phyloP scores from a whole-genome alignment of 2,329 filamentous ascomycete genomes.

The Penicillium sumatraense region DNA sequence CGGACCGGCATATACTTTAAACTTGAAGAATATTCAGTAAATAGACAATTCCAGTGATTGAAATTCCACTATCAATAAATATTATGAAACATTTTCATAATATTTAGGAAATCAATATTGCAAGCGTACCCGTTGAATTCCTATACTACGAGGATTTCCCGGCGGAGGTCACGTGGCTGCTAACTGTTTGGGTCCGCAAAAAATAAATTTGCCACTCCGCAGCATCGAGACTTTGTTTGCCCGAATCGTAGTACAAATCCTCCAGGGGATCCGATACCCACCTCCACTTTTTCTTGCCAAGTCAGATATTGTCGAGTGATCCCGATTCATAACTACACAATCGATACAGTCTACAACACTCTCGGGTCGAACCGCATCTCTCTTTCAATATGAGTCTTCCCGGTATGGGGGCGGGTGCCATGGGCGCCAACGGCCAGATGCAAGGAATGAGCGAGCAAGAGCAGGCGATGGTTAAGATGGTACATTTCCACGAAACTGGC shows the following conservation, averaged over 20 bases:
- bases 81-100: background rate
- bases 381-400: slow-evolving; percentile 40
- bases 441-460: slow-evolving; percentile 53
- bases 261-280: slow-evolving; percentile 5
- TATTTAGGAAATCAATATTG: too few species aligned
- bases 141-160: background rate
- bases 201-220: slow-evolving; percentile 41
- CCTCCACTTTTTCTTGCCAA: background rate
- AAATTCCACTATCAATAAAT: background rate
- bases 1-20: background rate
- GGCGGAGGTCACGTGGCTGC: slow-evolving; percentile 25
- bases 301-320: background rate
- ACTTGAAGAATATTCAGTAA: background rate
- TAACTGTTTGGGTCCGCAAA: slow-evolving; percentile 29
- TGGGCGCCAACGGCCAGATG: slow-evolving; percentile 32
- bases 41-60: background rate
- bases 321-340: background rate
- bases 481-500: slow-evolving; percentile 26
- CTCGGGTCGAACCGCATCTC: background rate
- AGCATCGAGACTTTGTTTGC: slow-evolving; percentile 7
- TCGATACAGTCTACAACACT: background rate
- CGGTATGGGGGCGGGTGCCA: slow-evolving; percentile 35
- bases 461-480: slow-evolving; percentile 53
- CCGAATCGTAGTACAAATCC: slow-evolving; percentile 6
- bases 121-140: background rate